These are phyloP conservation scores for Pelargonium myrrhifolium DNA, from an alignment of 441 rosid species.

Conservation along the genomic window DNA sequence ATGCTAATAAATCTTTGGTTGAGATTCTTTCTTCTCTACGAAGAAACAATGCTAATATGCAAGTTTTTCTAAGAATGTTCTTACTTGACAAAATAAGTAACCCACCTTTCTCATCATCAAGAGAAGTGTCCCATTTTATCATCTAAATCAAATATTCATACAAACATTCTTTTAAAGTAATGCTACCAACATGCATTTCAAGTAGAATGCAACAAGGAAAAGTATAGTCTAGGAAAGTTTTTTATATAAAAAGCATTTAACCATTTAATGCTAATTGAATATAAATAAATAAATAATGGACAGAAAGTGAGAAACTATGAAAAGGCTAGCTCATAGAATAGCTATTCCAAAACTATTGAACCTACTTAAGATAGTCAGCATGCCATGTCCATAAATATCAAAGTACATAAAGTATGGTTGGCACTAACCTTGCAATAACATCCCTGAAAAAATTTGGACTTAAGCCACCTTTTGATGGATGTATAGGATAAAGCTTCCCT, in stretches of 20 bases:
- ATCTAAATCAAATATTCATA: too few relatives aligned
- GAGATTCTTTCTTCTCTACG: too few relatives aligned
- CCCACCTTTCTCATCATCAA: too few relatives aligned
- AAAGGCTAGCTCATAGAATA: background rate
- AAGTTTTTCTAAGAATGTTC: too few relatives aligned
- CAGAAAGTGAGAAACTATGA: background rate
- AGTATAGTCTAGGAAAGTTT: background rate
- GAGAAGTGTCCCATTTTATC: too few relatives aligned
- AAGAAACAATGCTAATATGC: too few relatives aligned
- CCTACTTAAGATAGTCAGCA: background rate
- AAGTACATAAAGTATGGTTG: conserved; percentile 9
- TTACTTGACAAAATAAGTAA: too few relatives aligned
- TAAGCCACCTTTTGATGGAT: conserved; percentile 90
- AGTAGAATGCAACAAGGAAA: background rate
- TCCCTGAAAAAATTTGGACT: conserved; percentile 59
- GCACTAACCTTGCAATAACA: conserved; percentile 57
- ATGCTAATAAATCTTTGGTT: too few relatives aligned
- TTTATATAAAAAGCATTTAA: background rate
- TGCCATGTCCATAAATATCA: conserved; percentile 6
- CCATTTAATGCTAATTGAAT: background rate
- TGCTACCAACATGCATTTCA: background rate
- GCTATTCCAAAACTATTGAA: background rate
- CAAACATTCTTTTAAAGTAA: background rate
- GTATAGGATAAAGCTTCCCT: conserved; percentile 83
- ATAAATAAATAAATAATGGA: background rate